Evolutionary conservation across 805 yeast species (phyloP), one percentile per base, ranked within the genome.

Genomic region (Ogataea glucozyma): DNA sequence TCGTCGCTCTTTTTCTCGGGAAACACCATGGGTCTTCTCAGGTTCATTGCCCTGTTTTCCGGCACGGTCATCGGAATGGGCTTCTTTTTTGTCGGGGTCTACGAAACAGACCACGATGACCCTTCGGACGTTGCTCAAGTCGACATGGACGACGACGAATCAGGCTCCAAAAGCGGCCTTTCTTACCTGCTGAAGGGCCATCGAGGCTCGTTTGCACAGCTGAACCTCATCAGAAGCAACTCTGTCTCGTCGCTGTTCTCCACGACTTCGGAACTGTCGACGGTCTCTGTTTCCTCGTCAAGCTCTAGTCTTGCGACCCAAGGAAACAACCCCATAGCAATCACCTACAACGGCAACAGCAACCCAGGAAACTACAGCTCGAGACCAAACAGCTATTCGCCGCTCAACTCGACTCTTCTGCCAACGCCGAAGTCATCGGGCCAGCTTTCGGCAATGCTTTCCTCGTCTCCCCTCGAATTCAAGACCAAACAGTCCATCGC

Each of bases 31-130:
- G 78, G 77, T 0, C 68, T 84, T 2, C 66, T 85, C 32, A 57
- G 60, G 40, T 84, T 84, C 57, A 70, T 85, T 46, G 64, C 82
- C 1, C 44, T 75, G 1, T 71, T 70, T 36, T 76, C 88, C 40
- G 83, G 81, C 2, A 24, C 61, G 1, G 54, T 67, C 0, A 69
- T 75, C 0, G 70, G 75, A 24, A 7, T 62, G 10, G 78, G 81
- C 2, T 64, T 70, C 11, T 69, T 71, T 47, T 76, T 77, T 48
- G 66, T 78, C 14, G 64, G 55, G 41, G 61, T 52, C 3, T 52
- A 54, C 29, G 68, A 66, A 36, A 57, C 59, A 6, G 65, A 61
- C 3, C 52, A 53, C 24, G 68, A 66, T 34, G 57, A 58, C 6
- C 64, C 61, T 18, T 4, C 29, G 12, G 10, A 10, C 11, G 13